Evolutionary conservation across 495 filamentous ascomycete species (phyloP).

Genomic region (Neurospora terricola): DNA sequence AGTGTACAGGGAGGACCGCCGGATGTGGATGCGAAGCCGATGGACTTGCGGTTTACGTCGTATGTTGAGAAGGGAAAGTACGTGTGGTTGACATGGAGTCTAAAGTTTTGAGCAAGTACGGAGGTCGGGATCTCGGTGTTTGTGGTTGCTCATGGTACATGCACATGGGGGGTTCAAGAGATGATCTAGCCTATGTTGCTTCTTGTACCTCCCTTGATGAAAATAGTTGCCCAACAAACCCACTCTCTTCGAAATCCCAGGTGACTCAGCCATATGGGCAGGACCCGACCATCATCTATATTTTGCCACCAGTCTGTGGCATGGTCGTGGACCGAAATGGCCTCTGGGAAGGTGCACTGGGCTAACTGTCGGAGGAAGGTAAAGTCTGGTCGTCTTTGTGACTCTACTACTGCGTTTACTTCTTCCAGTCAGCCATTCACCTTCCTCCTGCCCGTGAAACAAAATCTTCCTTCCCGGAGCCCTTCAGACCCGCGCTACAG

Average conservation of each 20-base stretch:
- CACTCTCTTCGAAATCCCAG: background rate
- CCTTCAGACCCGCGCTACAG: background rate
- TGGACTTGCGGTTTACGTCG: slow-evolving; percentile 5
- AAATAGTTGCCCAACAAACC: background rate
- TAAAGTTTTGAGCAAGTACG: background rate
- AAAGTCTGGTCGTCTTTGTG: background rate
- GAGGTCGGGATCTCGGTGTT: background rate
- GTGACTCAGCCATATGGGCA: background rate
- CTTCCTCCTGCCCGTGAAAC: background rate
- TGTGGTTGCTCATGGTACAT: background rate
- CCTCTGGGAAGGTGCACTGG: background rate
- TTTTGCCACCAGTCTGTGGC: background rate
- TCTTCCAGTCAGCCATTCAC: background rate
- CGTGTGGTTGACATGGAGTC: slow-evolving; percentile 17
- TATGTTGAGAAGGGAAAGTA: slow-evolving; percentile 11
- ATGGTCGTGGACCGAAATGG: background rate
- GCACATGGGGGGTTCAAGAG: background rate
- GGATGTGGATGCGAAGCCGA: background rate
- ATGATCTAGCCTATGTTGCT: background rate
- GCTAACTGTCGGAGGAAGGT: background rate
- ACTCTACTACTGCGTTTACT: background rate
- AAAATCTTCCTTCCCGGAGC: background rate
- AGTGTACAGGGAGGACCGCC: slow-evolving; percentile 6
- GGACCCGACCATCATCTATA: background rate
- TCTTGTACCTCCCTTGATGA: background rate